Evolutionary conservation across 75 land plant genomes (phyloP).

Genomic region (Cupressus sempervirens): DNA sequence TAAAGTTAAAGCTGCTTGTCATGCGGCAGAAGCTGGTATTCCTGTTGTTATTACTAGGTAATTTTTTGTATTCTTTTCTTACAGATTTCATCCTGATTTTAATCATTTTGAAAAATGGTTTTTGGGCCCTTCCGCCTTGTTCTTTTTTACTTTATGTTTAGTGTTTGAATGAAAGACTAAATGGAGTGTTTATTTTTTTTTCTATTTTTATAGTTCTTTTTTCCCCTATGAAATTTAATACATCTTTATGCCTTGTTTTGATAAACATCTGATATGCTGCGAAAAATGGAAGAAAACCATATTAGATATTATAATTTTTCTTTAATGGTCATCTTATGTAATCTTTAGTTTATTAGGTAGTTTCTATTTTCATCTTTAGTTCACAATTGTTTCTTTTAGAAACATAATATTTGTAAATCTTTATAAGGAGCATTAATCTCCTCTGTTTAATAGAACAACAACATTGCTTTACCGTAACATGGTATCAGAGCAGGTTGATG

Average conservation of each 20-base stretch:
- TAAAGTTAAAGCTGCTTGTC: constrained; percentile 85
- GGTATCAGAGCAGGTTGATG: too few relatives aligned
- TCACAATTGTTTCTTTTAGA: too few relatives aligned
- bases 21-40: constrained; percentile 79
- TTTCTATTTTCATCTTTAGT: too few relatives aligned
- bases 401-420: too few relatives aligned
- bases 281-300: not conserved
- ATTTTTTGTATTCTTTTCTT: not conserved
- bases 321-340: too few relatives aligned
- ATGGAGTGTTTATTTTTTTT: not conserved
- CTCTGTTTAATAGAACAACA: too few relatives aligned
- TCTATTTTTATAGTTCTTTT: not conserved
- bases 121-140: not conserved
- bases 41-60: constrained; percentile 95
- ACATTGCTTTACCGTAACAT: too few relatives aligned
- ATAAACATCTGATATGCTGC: not conserved
- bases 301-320: too few relatives aligned
- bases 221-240: not conserved
- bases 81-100: not conserved
- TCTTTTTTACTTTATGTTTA: not conserved
- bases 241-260: not conserved
- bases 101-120: not conserved
- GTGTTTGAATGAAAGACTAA: not conserved
- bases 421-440: too few relatives aligned
- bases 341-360: too few relatives aligned